Evolutionary conservation across 2,329 filamentous ascomycete genomes (phyloP).

Genomic region (Ophidiomyces ophidiicola): DNA sequence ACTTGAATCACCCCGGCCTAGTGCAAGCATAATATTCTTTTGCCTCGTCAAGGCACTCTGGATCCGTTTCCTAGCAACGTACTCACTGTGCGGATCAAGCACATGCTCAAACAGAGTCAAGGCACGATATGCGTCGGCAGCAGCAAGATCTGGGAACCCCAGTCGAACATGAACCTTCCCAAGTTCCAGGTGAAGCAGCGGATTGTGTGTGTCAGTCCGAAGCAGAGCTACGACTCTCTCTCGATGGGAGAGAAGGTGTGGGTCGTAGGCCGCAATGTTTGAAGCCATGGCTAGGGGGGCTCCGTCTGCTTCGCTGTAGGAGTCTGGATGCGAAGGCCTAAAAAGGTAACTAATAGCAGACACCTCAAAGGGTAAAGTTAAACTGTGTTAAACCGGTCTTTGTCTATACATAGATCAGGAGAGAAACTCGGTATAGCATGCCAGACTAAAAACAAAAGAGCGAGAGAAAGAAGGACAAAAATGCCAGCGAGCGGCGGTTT

Average conservation of each 20-base stretch:
- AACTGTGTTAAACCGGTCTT: too few species aligned
- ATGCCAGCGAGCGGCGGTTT: too few species aligned
- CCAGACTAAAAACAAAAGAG: too few species aligned
- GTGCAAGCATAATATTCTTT: neutral
- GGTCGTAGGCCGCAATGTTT: neutral
- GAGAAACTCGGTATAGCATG: too few species aligned
- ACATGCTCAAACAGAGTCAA: conserved; percentile 77
- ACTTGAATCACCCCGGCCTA: conserved; percentile 17
- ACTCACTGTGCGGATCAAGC: conserved; percentile 64
- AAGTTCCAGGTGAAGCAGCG: conserved; percentile 37
- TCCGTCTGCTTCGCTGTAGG: neutral
- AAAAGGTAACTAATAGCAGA: too few species aligned
- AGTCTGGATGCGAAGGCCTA: neutral
- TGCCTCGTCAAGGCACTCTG: conserved; percentile 5
- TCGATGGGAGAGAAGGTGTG: conserved; percentile 26
- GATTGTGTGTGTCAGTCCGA: conserved; percentile 32
- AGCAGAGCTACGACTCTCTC: conserved; percentile 42
- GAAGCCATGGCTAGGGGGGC: neutral
- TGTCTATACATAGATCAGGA: too few species aligned
- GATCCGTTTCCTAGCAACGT: conserved; percentile 52
- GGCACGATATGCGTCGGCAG: conserved; percentile 79
- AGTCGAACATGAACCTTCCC: conserved; percentile 60
- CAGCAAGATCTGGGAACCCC: conserved; percentile 79
- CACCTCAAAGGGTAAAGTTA: too few species aligned
- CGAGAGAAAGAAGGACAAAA: too few species aligned